Evolutionary conservation across 768 basidiomycete genomes (phyloP), one percentile per base, ranked within the genome.

Genomic region (Serendipita sp.): DNA sequence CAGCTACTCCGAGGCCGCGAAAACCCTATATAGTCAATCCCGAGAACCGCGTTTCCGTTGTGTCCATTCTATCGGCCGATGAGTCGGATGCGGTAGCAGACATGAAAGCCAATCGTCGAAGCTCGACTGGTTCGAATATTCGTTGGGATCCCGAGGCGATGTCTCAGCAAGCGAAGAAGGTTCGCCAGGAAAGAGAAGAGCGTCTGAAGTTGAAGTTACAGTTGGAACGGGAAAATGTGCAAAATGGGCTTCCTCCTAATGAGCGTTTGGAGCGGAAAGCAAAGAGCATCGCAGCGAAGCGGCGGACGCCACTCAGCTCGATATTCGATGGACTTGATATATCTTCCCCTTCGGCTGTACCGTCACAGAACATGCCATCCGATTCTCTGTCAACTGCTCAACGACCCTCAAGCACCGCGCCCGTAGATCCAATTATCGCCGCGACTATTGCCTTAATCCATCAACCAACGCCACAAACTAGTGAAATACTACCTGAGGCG

Each of bases 101-200:
- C 53, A 28, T 31, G 24, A 58, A 58, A n/a, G 17, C 17, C 17
- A 31, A 58, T n/a, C 22, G 53, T 24, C 53, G 53, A 4, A 24
- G 22, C 53, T 58, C 53, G 20, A 31, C 53, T 28, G 53, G 53
- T 11, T 58, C 53, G 11, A 58, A 31, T 33, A 58, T 58, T n/a
- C 53, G 53, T n/a, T 58, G 53, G 53, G 53, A 58, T 33, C 24
- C 53, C 4, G 53, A 58, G 22, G 53, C 53, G 9, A 58, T 58
- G 53, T 58, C 53, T 22, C 53, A 31, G 31, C 22, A 28, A 31
- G 53, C 53, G 17, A 26, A 28, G 31, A 58, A 58, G 53, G 30
- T 58, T n/a, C 53, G 53, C 24, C 17, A 58, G 31, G 53, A 58
- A 31, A 3, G 53, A 9, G 53, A 58, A n/a, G 53, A 58, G 53